Percentiles rank a stretch among this genome's conserved stretches.
Conservation (phyloP, 2,329 filamentous ascomycete species). For the Calycina marina region DNA sequence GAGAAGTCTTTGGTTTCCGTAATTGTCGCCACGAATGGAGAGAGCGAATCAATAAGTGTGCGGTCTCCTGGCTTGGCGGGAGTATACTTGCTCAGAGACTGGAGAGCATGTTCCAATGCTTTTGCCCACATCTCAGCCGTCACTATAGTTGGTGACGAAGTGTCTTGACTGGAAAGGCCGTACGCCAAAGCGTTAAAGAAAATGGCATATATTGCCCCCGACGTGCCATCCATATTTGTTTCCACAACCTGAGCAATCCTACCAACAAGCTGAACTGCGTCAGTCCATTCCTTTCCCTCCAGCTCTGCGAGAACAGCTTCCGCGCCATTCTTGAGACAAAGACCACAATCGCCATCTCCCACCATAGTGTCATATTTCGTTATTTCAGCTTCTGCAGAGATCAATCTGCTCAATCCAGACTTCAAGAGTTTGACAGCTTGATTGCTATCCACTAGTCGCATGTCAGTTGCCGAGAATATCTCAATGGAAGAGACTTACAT, state of each 20-base stretch:
- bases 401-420: slow-evolving; percentile 15
- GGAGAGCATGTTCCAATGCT: slow-evolving; percentile 22
- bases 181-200: slow-evolving; percentile 43
- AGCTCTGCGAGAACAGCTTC: too few relatives aligned
- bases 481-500: too few relatives aligned
- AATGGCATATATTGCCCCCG: slow-evolving; percentile 18
- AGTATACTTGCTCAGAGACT: slow-evolving; percentile 36
- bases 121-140: slow-evolving; percentile 13
- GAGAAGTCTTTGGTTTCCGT: slow-evolving; percentile 31
- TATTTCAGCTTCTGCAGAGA: slow-evolving; percentile 20
- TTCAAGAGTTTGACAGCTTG: too few relatives aligned
- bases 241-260: slow-evolving; percentile 11
- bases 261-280: too few relatives aligned
- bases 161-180: slow-evolving; percentile 15
- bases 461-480: too few relatives aligned
- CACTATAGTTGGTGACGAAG: background rate
- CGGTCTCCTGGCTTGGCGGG: slow-evolving; percentile 50
- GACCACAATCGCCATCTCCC: slow-evolving; percentile 24
- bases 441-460: too few relatives aligned
- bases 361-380: slow-evolving; percentile 24
- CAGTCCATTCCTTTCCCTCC: too few relatives aligned
- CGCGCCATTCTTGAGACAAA: too few relatives aligned
- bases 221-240: slow-evolving; percentile 25
- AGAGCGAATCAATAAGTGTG: slow-evolving; percentile 50
- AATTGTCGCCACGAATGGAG: slow-evolving; percentile 46